These are phyloP conservation scores for Trichoderma atroviride DNA, from an alignment of 2,329 filamentous ascomycete species.

Conservation along the genomic window DNA sequence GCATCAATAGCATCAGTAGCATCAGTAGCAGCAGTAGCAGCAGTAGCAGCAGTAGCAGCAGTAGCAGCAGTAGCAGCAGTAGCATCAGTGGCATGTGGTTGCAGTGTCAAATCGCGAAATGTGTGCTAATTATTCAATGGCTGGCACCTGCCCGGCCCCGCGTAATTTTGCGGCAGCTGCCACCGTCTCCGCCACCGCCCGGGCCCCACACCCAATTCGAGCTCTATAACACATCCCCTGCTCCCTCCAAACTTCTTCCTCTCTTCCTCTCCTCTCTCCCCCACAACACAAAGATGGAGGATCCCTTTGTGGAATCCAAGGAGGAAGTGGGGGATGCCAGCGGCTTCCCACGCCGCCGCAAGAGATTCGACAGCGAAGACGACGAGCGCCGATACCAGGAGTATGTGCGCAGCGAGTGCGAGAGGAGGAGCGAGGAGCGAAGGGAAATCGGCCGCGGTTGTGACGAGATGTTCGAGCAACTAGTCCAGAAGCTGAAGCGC, in stretches of 20 bases:
- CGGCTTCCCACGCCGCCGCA: constrained; percentile 9
- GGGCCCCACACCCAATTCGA: constrained; percentile 4
- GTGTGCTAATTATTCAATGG: too few relatives aligned
- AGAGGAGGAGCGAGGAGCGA: background rate
- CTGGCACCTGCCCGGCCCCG: background rate
- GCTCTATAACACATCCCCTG: too few relatives aligned
- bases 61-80: too few relatives aligned
- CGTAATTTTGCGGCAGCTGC: constrained; percentile 12
- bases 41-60: too few relatives aligned
- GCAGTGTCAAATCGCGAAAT: too few relatives aligned
- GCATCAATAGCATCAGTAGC: too few relatives aligned
- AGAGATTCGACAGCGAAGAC: constrained; percentile 10
- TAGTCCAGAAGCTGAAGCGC: background rate
- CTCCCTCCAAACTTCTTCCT: too few relatives aligned
- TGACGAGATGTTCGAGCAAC: constrained; percentile 3
- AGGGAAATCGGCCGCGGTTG: background rate
- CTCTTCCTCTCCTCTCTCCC: too few relatives aligned
- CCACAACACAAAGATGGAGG: too few relatives aligned
- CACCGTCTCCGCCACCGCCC: background rate
- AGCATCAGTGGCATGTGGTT: too few relatives aligned
- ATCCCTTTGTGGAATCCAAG: constrained; percentile 2
- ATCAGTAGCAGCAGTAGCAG: too few relatives aligned
- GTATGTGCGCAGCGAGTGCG: background rate
- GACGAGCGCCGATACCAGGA: constrained; percentile 12
- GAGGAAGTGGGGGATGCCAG: background rate